Percentiles rank a stretch among this genome's conserved stretches.
These are phyloP conservation scores for Leptographium wingfieldii DNA, from an alignment of 2,329 filamentous ascomycete genomes.

Conservation along the genomic window DNA sequence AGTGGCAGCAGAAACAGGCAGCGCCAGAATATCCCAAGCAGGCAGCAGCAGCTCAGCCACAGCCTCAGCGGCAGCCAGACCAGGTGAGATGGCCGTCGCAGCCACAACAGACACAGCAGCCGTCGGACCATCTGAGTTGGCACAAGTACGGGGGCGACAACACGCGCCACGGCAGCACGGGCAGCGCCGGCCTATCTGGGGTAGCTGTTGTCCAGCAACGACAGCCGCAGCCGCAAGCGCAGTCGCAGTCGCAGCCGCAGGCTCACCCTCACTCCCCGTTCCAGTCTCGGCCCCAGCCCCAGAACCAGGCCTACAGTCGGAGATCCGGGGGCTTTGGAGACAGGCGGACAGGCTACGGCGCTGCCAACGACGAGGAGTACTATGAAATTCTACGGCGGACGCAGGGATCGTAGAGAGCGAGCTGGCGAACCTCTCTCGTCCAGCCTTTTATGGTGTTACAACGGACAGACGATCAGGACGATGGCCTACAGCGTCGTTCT, in stretches of 20 bases:
- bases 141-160: background rate
- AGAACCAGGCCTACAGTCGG: background rate
- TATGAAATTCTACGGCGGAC: background rate
- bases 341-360: conserved; percentile 9
- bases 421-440: background rate
- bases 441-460: background rate
- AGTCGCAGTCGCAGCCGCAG: conserved; percentile 4
- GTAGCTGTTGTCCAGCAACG: background rate
- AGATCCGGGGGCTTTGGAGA: background rate
- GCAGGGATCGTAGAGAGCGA: background rate
- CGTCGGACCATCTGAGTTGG: background rate
- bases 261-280: background rate
- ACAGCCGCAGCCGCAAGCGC: too few relatives aligned
- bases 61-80: background rate
- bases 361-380: background rate
- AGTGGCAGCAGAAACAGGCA: conserved; percentile 4
- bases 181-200: background rate
- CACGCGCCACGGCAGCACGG: background rate
- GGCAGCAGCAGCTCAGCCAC: background rate
- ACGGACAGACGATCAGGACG: too few relatives aligned
- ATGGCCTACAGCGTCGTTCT: too few relatives aligned
- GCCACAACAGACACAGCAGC: background rate
- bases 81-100: background rate
- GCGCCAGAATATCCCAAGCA: background rate
- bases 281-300: conserved; percentile 4